These are phyloP conservation scores for Penicillium decumbens DNA, from an alignment of 2,329 filamentous ascomycete genomes.

Conservation along the genomic window DNA sequence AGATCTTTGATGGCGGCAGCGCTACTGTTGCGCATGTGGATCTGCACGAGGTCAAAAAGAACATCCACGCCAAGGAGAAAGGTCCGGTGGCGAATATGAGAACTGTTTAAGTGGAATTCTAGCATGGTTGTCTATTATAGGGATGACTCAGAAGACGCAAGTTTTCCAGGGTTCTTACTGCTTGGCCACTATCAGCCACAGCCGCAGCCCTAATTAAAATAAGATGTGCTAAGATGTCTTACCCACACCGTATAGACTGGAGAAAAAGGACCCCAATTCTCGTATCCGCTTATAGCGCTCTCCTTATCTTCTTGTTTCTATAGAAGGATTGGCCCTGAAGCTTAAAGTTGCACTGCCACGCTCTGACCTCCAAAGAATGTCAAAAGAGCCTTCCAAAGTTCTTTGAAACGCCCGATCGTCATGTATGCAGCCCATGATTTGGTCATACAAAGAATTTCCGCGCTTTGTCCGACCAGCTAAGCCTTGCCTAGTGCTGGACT, in stretches of 20 bases:
- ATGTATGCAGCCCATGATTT: neutral
- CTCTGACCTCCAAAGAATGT: neutral
- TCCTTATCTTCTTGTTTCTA: too few species aligned
- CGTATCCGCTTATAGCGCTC: too few species aligned
- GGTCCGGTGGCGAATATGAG: neutral
- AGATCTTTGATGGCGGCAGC: too few species aligned
- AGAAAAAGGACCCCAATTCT: too few species aligned
- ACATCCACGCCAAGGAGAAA: slow-evolving; percentile 8
- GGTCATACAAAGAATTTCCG: neutral
- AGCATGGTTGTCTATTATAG: too few species aligned
- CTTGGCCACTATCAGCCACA: too few species aligned
- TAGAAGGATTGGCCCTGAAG: too few species aligned
- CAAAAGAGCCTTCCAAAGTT: neutral
- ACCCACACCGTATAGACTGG: too few species aligned
- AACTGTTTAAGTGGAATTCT: neutral
- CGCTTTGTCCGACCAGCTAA: neutral
- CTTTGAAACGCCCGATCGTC: neutral
- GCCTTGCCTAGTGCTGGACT: neutral
- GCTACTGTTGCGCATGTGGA: slow-evolving; percentile 48
- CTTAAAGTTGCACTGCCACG: neutral
- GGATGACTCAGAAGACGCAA: too few species aligned
- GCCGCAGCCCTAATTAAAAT: too few species aligned
- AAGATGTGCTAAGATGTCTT: too few species aligned
- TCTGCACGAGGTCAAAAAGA: slow-evolving; percentile 43
- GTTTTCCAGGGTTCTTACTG: too few species aligned